A percentile compares a stretch with the other conserved stretches of the same genome.
These are phyloP conservation scores for Neurospora sp. DNA, from an alignment of 495 filamentous ascomycete species.

Conservation along the genomic window DNA sequence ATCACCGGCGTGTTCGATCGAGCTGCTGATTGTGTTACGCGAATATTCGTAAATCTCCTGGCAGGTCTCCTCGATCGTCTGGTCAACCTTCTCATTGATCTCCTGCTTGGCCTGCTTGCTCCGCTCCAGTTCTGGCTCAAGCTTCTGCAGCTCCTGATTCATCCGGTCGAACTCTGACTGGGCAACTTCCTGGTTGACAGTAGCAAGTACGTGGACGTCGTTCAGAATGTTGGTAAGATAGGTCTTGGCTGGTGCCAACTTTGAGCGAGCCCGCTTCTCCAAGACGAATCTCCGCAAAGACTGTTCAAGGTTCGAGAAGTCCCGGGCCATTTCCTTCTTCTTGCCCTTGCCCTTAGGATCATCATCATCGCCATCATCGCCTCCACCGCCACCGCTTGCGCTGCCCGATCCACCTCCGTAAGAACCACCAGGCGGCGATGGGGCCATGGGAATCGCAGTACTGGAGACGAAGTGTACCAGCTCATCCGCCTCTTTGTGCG, in stretches of 20 bases:
- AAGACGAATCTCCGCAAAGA: slow-evolving; percentile 88
- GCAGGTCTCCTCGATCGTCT: slow-evolving; percentile 73
- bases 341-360: slow-evolving; percentile 82
- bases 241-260: slow-evolving; percentile 89
- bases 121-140: slow-evolving; percentile 76
- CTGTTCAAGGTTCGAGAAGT: slow-evolving; percentile 82
- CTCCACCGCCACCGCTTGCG: slow-evolving; percentile 41
- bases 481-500: slow-evolving; percentile 84
- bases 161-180: slow-evolving; percentile 80
- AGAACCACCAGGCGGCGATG: slow-evolving; percentile 40
- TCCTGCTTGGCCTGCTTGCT: slow-evolving; percentile 75
- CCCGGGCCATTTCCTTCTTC: slow-evolving; percentile 72
- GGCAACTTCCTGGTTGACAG: slow-evolving; percentile 79
- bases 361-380: slow-evolving; percentile 49
- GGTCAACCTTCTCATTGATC: slow-evolving; percentile 70
- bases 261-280: slow-evolving; percentile 89
- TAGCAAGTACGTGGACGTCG: slow-evolving; percentile 71
- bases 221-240: slow-evolving; percentile 90
- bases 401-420: slow-evolving; percentile 53
- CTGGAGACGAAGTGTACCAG: slow-evolving; percentile 97
- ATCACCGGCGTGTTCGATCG: slow-evolving; percentile 67
- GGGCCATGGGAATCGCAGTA: slow-evolving; percentile 73
- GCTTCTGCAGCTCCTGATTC: slow-evolving; percentile 62
- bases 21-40: slow-evolving; percentile 54
- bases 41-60: slow-evolving; percentile 77